phyloP scores from a whole-genome alignment of 352 stramenopile genomes.

The Phytophthora citrophthora region DNA sequence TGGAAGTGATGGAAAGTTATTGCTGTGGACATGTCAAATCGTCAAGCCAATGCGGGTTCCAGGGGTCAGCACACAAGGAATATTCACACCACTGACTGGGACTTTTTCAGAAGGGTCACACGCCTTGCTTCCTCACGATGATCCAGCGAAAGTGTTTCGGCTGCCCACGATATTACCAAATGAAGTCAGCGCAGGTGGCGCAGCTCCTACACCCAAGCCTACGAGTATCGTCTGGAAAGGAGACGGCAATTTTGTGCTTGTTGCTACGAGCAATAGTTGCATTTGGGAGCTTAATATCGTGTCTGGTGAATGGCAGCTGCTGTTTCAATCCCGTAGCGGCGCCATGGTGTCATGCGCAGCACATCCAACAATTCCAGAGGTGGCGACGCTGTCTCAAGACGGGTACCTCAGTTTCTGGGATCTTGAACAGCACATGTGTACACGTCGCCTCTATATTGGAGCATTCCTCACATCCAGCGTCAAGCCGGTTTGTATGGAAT shows the following conservation, averaged over 20 bases:
- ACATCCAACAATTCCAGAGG: conserved; percentile 55
- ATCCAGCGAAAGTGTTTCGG: conserved; percentile 44
- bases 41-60: conserved; percentile 56
- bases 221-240: conserved; percentile 67
- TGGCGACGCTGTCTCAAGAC: conserved; percentile 55
- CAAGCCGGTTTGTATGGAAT: conserved; percentile 60
- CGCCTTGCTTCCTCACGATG: conserved; percentile 35
- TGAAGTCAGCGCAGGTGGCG: conserved; percentile 21
- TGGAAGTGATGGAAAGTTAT: conserved; percentile 51
- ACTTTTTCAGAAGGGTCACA: conserved; percentile 63
- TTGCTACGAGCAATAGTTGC: conserved; percentile 63
- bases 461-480: conserved; percentile 19
- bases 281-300: conserved; percentile 67
- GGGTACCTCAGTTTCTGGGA: conserved; percentile 66
- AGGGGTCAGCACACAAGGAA: conserved; percentile 60
- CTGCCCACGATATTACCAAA: conserved; percentile 46
- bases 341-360: conserved; percentile 38
- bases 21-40: conserved; percentile 69
- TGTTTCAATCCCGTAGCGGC: conserved; percentile 62
- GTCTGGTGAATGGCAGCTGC: conserved; percentile 50
- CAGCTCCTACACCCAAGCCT: conserved; percentile 36
- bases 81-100: conserved; percentile 59
- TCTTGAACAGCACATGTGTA: conserved; percentile 48
- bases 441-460: conserved; percentile 39
- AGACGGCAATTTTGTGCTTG: conserved; percentile 54